Evolutionary conservation across 495 filamentous ascomycete species (phyloP).

Genomic region (Neohortaea acidophila): DNA sequence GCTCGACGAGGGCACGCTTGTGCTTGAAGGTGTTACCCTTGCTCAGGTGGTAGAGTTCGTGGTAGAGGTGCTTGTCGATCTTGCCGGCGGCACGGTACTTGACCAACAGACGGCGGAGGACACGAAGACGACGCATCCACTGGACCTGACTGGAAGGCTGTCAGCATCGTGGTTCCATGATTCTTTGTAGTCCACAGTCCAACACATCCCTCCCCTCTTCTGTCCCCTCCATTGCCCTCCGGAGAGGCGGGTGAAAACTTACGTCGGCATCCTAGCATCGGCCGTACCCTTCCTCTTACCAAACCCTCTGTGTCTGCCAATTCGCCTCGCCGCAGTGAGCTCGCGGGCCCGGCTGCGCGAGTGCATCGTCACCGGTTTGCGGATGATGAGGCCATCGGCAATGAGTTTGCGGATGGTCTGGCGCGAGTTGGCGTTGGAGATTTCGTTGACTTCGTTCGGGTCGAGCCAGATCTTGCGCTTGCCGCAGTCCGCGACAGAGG

Average conservation of each 20-base stretch:
- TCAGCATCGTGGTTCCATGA: conserved; percentile 4
- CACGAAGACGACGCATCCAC: conserved; percentile 99
- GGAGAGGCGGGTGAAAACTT: conserved; percentile 29
- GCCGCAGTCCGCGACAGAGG: conserved; percentile 93
- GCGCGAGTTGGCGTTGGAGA: conserved; percentile 99
- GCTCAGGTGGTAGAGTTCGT: conserved; percentile 97
- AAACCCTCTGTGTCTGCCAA: conserved; percentile 92
- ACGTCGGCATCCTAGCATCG: conserved; percentile 98
- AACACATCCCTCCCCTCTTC: not conserved
- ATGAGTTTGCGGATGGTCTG: conserved; percentile 99
- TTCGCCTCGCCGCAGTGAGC: conserved; percentile 73
- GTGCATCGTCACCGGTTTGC: conserved; percentile 99
- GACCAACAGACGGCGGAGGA: conserved; percentile 94
- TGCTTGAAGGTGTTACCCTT: conserved; percentile 99
- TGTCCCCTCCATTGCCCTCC: not conserved
- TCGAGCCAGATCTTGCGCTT: conserved; percentile 99
- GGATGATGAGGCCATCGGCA: conserved; percentile 99
- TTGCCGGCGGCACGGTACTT: conserved; percentile 99
- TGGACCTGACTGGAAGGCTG: conserved; percentile 57
- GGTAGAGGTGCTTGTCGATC: conserved; percentile 99
- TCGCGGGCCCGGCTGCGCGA: conserved; percentile 88
- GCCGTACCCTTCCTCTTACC: conserved; percentile 99
- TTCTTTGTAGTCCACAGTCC: not conserved
- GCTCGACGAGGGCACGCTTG: conserved; percentile 98
- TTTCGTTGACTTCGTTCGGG: conserved; percentile 97